Conservation (phyloP, 1,284 basidiomycete genomes). For the Marasmius sp. region DNA sequence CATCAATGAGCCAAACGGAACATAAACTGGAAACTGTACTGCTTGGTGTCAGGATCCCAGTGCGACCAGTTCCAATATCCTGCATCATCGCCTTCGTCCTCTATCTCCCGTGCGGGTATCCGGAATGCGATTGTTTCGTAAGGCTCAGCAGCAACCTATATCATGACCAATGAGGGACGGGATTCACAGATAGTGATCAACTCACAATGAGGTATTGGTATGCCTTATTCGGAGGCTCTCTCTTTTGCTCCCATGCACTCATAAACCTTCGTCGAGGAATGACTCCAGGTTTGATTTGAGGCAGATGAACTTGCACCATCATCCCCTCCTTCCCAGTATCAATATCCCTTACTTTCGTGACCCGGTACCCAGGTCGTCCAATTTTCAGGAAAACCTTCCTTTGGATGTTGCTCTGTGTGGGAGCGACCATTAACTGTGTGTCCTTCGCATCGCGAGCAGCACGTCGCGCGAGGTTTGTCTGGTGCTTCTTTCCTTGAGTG, state of each 20-base stretch:
- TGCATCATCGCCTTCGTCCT: slow-evolving; percentile 88
- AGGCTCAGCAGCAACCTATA: slow-evolving; percentile 93
- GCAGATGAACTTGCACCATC: slow-evolving; percentile 95
- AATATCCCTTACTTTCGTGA: slow-evolving; percentile 84
- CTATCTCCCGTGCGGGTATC: slow-evolving; percentile 96
- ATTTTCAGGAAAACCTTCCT: slow-evolving; percentile 98
- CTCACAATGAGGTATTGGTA: slow-evolving; percentile 96
- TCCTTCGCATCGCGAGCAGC: slow-evolving; percentile 96
- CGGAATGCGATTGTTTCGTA: slow-evolving; percentile 99
- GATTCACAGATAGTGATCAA: slow-evolving; percentile 20
- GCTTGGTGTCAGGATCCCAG: slow-evolving; percentile 96
- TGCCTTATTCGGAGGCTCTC: slow-evolving; percentile 92
- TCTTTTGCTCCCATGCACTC: slow-evolving; percentile 97
- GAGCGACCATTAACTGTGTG: slow-evolving; percentile 81
- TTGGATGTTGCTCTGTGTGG: slow-evolving; percentile 73
- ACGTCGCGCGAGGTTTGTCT: slow-evolving; percentile 95
- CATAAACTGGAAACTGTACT: slow-evolving; percentile 95
- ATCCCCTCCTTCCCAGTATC: slow-evolving; percentile 86
- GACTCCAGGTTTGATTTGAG: slow-evolving; percentile 89
- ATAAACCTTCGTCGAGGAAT: slow-evolving; percentile 91
- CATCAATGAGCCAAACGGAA: slow-evolving; percentile 68
- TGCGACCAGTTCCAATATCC: slow-evolving; percentile 95
- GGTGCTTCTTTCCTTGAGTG: slow-evolving; percentile 99
- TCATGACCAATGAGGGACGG: slow-evolving; percentile 11
- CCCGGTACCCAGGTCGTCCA: slow-evolving; percentile 91